phyloP scores from a whole-genome alignment of 1,284 basidiomycete species.

The Ganoderma lingzhi region DNA sequence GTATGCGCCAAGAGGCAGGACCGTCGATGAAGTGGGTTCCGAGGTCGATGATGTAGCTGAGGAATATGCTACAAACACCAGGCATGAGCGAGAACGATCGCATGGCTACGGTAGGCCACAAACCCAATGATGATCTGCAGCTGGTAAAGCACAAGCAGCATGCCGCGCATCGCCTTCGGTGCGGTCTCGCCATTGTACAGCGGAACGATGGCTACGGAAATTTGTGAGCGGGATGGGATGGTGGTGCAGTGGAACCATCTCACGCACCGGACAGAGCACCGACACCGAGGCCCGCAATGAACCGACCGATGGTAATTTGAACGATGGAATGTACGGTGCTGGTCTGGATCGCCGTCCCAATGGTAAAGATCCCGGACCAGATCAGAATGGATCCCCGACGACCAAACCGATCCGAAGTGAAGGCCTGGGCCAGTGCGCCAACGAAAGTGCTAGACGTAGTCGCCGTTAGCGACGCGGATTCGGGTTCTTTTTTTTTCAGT shows the following conservation, averaged over 20 bases:
- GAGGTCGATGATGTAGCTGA: slow-evolving; percentile 78
- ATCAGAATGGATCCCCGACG: slow-evolving; percentile 77
- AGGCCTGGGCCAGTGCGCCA: slow-evolving; percentile 77
- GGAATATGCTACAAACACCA: slow-evolving; percentile 60
- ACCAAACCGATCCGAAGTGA: slow-evolving; percentile 80
- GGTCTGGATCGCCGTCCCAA: slow-evolving; percentile 77
- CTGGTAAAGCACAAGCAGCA: slow-evolving; percentile 79
- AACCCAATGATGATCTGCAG: slow-evolving; percentile 78
- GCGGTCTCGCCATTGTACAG: slow-evolving; percentile 85
- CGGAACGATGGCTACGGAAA: slow-evolving; percentile 75
- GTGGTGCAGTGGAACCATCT: too few relatives aligned
- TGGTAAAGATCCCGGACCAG: slow-evolving; percentile 80
- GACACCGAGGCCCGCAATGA: slow-evolving; percentile 78
- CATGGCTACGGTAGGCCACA: slow-evolving; percentile 24
- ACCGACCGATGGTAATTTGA: slow-evolving; percentile 76
- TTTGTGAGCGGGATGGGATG: background rate
- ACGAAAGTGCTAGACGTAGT: slow-evolving; percentile 62
- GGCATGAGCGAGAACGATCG: background rate
- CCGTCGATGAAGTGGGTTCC: slow-evolving; percentile 67
- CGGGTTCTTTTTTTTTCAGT: background rate
- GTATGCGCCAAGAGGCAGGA: slow-evolving; percentile 77
- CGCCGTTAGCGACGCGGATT: slow-evolving; percentile 9
- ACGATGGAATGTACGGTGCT: slow-evolving; percentile 65
- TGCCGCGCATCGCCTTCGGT: slow-evolving; percentile 78
- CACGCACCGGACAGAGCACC: slow-evolving; percentile 73